Evolutionary conservation across 116 monocot genomes (phyloP).

Genomic region (Zostera marina): DNA sequence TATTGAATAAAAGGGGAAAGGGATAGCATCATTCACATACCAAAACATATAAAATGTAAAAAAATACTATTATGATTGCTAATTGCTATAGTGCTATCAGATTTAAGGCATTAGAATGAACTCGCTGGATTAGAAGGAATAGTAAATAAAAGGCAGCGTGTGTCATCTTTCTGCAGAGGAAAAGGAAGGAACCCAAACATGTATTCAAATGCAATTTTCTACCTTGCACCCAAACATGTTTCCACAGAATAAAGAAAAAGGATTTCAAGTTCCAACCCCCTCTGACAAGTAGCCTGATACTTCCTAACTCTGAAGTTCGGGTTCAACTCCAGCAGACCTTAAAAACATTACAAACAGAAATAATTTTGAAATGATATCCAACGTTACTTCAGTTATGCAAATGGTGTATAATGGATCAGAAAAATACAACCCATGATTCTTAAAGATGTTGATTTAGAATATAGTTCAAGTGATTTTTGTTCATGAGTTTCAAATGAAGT

Average conservation of each 20-base stretch:
- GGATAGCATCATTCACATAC: background rate
- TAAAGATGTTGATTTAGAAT: too few species aligned
- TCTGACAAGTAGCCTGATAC: background rate
- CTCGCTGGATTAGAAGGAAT: too few species aligned
- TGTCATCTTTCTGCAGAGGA: background rate
- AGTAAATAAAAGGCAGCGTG: background rate
- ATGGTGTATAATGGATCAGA: background rate
- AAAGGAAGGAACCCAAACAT: too few species aligned
- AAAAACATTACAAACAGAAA: too few species aligned
- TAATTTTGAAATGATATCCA: background rate
- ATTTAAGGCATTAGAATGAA: too few species aligned
- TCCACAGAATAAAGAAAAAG: background rate
- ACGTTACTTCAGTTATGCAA: background rate
- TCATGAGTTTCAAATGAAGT: too few species aligned
- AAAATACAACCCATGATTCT: too few species aligned
- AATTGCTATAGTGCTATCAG: too few species aligned
- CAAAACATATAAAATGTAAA: background rate
- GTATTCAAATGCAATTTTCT: background rate
- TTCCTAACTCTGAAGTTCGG: background rate
- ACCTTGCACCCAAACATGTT: background rate
- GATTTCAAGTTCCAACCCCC: background rate
- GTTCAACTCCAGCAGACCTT: background rate
- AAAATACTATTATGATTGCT: background rate
- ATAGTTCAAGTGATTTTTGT: too few species aligned
- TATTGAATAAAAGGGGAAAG: constrained; percentile 9